Percentiles rank a stretch among this genome's conserved stretches.
phyloP scores from a whole-genome alignment of 345 rosid species.

The Punica granatum region DNA sequence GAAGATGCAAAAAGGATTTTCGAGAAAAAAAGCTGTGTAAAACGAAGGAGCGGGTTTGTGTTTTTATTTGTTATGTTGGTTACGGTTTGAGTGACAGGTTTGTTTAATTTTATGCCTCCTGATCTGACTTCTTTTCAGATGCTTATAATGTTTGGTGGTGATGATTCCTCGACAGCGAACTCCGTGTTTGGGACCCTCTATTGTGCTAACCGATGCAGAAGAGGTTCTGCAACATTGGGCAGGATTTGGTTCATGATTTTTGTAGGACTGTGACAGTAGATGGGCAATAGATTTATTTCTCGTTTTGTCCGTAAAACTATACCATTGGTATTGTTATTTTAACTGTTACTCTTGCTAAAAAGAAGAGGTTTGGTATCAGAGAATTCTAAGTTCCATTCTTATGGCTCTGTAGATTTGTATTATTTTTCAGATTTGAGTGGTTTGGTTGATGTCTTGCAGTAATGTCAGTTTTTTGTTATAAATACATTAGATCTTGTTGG shows the following conservation, averaged over 20 bases:
- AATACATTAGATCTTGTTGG: no score
- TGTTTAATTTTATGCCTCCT: neutral
- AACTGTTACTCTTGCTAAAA: neutral
- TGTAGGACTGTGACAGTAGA: no score
- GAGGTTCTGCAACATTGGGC: neutral
- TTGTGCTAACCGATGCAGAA: neutral
- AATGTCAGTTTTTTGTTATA: neutral
- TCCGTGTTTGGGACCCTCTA: neutral
- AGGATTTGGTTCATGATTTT: neutral
- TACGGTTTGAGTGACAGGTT: no score
- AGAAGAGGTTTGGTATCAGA: neutral
- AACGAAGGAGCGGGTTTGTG: neutral
- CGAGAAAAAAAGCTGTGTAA: neutral
- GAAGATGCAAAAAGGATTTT: neutral
- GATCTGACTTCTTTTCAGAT: neutral
- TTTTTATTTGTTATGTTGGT: no score
- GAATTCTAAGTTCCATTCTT: neutral
- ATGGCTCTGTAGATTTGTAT: neutral
- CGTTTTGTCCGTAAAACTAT: neutral
- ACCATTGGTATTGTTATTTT: neutral
- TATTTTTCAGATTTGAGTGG: neutral
- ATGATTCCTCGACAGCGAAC: neutral
- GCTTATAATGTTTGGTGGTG: neutral
- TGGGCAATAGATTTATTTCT: neutral
- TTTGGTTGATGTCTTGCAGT: neutral